phyloP scores from a whole-genome alignment of 2,329 filamentous ascomycete genomes.

The Aspergillus viridinutans region DNA sequence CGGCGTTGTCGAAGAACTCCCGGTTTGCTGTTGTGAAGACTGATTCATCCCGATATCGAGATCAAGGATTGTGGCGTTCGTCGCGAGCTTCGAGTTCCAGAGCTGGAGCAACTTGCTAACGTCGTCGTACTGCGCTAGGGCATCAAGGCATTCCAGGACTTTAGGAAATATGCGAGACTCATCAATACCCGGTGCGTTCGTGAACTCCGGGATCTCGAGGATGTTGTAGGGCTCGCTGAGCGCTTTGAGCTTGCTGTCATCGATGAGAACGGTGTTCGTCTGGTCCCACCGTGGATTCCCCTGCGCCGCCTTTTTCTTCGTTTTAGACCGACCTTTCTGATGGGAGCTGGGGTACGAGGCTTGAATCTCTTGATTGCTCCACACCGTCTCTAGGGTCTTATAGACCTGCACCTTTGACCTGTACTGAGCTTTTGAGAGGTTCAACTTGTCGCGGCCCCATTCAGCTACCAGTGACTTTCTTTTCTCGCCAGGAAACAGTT shows the following conservation, averaged over 20 bases:
- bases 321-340: background rate
- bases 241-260: slow-evolving; percentile 79
- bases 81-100: slow-evolving; percentile 25
- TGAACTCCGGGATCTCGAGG: slow-evolving; percentile 75
- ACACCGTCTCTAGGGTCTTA: slow-evolving; percentile 74
- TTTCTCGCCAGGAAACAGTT: slow-evolving; percentile 56
- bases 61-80: slow-evolving; percentile 16
- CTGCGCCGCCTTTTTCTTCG: slow-evolving; percentile 22
- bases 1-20: background rate
- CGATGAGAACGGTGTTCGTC: slow-evolving; percentile 81
- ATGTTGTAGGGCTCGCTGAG: slow-evolving; percentile 79
- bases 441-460: slow-evolving; percentile 76
- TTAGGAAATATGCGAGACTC: slow-evolving; percentile 45
- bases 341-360: slow-evolving; percentile 35
- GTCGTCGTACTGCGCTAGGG: slow-evolving; percentile 46
- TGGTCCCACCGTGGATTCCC: slow-evolving; percentile 64
- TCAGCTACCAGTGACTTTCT: slow-evolving; percentile 58
- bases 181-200: slow-evolving; percentile 37
- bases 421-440: slow-evolving; percentile 63
- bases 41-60: slow-evolving; percentile 13
- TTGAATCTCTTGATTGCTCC: slow-evolving; percentile 51
- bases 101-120: slow-evolving; percentile 41
- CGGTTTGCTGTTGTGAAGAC: slow-evolving; percentile 1
- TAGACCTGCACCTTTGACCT: slow-evolving; percentile 74
- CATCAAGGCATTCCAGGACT: slow-evolving; percentile 52